These are phyloP conservation scores for Trypanosomatidae sp. DNA, from an alignment of 208 protist genomes.

Conservation along the genomic window DNA sequence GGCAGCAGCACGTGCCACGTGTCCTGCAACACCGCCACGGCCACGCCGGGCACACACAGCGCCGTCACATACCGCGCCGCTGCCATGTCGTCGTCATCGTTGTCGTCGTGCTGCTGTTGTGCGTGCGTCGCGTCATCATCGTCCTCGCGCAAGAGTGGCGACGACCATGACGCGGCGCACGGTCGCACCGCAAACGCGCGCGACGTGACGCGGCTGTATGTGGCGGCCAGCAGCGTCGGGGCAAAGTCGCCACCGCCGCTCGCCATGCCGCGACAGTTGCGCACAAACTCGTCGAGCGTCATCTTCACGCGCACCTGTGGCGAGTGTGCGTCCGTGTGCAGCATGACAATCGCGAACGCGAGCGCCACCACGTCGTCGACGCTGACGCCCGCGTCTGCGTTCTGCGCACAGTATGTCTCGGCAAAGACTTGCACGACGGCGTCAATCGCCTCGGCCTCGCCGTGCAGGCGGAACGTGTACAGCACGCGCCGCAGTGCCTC, in stretches of 20 bases:
- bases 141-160: no score
- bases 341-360: conserved; percentile 31
- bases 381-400: conserved; percentile 1
- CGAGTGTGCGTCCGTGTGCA: conserved; percentile 33
- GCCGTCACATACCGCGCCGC: no score
- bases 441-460: conserved; percentile 92
- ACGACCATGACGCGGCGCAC: no score
- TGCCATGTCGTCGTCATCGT: no score
- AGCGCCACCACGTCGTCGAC: conserved; percentile 8
- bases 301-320: conserved; percentile 58
- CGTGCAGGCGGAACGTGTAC: conserved; percentile 71
- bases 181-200: no score
- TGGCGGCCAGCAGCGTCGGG: neutral
- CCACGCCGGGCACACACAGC: no score
- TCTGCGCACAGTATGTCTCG: conserved; percentile 39
- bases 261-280: conserved; percentile 78
- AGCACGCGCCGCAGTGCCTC: conserved; percentile 66
- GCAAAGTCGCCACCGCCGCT: conserved; percentile 73
- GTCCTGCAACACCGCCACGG: no score
- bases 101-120: no score
- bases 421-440: conserved; percentile 93
- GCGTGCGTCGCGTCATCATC: no score
- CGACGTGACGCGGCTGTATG: conserved; percentile 6
- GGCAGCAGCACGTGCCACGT: no score
- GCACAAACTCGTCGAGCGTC: conserved; percentile 63